A percentile compares a stretch with the other conserved stretches of the same genome.
Evolutionary conservation across 768 basidiomycete genomes (phyloP).

Genomic region (Lyophyllum semitale): DNA sequence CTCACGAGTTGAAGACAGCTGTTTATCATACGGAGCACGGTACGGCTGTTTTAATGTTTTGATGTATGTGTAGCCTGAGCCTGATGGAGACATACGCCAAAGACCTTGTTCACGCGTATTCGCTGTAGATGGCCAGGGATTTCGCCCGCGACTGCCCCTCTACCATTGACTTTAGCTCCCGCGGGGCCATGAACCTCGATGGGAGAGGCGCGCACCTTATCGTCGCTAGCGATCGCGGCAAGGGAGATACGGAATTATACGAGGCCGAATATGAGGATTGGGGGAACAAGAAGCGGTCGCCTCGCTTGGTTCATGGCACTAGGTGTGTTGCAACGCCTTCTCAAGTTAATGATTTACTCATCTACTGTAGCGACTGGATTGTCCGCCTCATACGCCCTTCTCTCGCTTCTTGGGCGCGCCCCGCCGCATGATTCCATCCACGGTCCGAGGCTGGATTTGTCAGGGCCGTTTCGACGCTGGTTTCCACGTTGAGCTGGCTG

Average conservation of each 20-base stretch:
- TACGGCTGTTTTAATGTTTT: constrained; percentile 35
- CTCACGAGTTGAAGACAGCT: constrained; percentile 71
- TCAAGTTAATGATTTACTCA: constrained; percentile 11
- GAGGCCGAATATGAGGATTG: constrained; percentile 77
- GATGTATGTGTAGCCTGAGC: neutral
- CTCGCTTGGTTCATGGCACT: constrained; percentile 85
- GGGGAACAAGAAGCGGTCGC: constrained; percentile 90
- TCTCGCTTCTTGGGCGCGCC: constrained; percentile 95
- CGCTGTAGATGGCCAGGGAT: constrained; percentile 87
- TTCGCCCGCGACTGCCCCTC: constrained; percentile 92
- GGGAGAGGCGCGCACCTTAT: constrained; percentile 92
- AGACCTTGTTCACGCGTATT: constrained; percentile 82
- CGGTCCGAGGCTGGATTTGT: constrained; percentile 96
- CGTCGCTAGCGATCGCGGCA: constrained; percentile 87
- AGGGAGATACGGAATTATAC: constrained; percentile 86
- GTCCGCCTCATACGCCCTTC: constrained; percentile 93
- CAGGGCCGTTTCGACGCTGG: constrained; percentile 89
- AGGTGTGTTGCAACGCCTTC: constrained; percentile 52
- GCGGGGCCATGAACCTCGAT: constrained; percentile 89
- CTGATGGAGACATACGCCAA: constrained; percentile 12
- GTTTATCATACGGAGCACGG: constrained; percentile 95
- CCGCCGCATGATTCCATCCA: constrained; percentile 97
- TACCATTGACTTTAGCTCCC: constrained; percentile 95
- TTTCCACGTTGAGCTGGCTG: constrained; percentile 95
- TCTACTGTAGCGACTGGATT: constrained; percentile 73